Evolutionary conservation across 441 rosid genomes (phyloP).

Genomic region (Mallotus japonicus): DNA sequence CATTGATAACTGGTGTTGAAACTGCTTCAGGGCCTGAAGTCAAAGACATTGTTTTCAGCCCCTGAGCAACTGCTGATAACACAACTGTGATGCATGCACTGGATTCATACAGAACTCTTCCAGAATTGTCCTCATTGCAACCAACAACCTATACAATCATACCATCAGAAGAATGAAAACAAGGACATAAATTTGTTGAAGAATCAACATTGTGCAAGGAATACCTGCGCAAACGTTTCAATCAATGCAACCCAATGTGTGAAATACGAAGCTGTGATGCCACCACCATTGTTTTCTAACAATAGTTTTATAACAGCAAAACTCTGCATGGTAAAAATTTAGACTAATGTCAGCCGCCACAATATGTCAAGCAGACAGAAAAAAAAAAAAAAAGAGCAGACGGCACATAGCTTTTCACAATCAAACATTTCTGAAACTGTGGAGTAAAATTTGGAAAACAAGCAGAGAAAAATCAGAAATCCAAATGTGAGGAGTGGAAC

Average conservation of each 20-base stretch:
- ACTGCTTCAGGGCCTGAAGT: conserved; percentile 41
- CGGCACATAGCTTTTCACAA: conserved; percentile 1
- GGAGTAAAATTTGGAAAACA: neutral
- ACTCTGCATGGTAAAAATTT: conserved; percentile 51
- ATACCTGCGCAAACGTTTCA: conserved; percentile 83
- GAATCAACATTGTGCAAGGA: conserved; percentile 13
- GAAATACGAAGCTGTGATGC: conserved; percentile 51
- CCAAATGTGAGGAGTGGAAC: neutral
- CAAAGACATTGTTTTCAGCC: conserved; percentile 44
- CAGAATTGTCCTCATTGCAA: conserved; percentile 62
- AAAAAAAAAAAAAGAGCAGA: too few species aligned
- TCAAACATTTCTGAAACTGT: neutral
- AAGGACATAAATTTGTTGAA: neutral
- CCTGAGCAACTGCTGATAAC: conserved; percentile 59
- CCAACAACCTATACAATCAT: conserved; percentile 55
- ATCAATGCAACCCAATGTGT: conserved; percentile 83
- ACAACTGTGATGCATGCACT: conserved; percentile 61
- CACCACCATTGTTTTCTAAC: conserved; percentile 51
- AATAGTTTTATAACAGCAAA: conserved; percentile 58
- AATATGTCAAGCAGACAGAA: neutral
- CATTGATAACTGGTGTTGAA: conserved; percentile 42
- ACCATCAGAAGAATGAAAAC: conserved; percentile 24
- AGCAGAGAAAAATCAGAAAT: neutral
- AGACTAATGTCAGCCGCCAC: conserved; percentile 13
- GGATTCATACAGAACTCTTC: conserved; percentile 68